Base-by-base conservation (phyloP, 108 stramenopile species). In the Bacterosira constricta region DNA sequence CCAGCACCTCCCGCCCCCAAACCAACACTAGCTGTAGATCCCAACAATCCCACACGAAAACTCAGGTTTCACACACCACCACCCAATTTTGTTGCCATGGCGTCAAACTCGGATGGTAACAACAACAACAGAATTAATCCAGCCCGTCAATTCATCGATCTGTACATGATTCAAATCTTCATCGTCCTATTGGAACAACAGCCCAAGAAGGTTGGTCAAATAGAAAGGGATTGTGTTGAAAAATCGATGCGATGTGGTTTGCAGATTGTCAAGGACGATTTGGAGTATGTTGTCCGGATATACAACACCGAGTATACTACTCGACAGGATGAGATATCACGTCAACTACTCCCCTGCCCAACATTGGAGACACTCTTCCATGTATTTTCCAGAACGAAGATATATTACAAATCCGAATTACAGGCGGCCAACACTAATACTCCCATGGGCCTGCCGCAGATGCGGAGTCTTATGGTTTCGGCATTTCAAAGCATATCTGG, bases 111-210 rank as follows among this genome's bases (percentile, higher is more conserved):
- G n/a, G n/a, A n/a, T n/a, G n/a, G n/a, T n/a, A n/a, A n/a, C n/a
- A n/a, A n/a, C n/a, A n/a, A n/a, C n/a, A n/a, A n/a, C n/a, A n/a
- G n/a, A n/a, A n/a, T n/a, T n/a, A n/a, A n/a, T n/a, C n/a, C n/a
- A 31, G 88, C 91, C 15, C 84, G 87, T 13, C 21, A 38, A 35
- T 95, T 95, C 80, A 83, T 85, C 2, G 83, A 91, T 39, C 64
- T 58, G 36, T 86, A 86, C 67, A 89, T 95, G 86, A 45, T 39
- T 8, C 82, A 82, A 42, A 87, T 96, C 51, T 82, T 93, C 42
- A 65, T 73, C 34, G 92, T 93, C 61, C 73, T 96, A 18, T 70
- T 96, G 20, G 92, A 96, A 57, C 95, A 96, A 57, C 69, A 86
- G 10, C 87, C 87, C 13, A 49, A 64, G n/a, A 92, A 89, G 72